These are phyloP conservation scores for Mariannaea elegans DNA, from an alignment of 2,329 filamentous ascomycete genomes.

Conservation along the genomic window DNA sequence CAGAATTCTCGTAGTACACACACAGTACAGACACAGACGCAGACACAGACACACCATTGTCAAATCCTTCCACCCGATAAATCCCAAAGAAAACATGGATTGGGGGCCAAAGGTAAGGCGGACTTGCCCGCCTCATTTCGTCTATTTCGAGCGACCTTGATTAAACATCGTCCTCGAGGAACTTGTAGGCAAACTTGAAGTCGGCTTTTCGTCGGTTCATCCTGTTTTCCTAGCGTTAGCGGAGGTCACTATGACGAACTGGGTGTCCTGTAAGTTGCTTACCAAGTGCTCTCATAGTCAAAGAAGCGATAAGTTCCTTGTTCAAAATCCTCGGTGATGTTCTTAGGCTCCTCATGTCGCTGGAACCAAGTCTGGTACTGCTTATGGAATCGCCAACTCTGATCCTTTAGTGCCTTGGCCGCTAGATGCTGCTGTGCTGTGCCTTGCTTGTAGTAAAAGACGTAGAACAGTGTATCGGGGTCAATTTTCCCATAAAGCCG, in stretches of 20 bases:
- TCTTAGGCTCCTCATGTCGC: constrained; percentile 97
- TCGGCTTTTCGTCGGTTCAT: constrained; percentile 98
- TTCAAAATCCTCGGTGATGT: constrained; percentile 97
- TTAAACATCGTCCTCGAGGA: constrained; percentile 90
- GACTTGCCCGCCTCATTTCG: neutral
- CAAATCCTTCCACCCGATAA: neutral
- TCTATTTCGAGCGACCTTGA: neutral
- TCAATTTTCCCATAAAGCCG: constrained; percentile 89
- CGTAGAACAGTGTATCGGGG: constrained; percentile 96
- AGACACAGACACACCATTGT: constrained; percentile 2
- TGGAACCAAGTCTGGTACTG: constrained; percentile 99
- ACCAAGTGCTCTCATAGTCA: constrained; percentile 99
- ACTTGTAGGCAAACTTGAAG: constrained; percentile 98
- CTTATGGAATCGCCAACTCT: constrained; percentile 99
- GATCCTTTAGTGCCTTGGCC: constrained; percentile 95
- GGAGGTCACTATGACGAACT: neutral
- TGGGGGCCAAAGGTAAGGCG: neutral
- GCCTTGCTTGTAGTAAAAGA: constrained; percentile 98
- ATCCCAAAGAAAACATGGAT: neutral
- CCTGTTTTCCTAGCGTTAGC: constrained; percentile 62
- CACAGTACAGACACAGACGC: neutral
- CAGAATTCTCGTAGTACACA: neutral
- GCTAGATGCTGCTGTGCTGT: constrained; percentile 95
- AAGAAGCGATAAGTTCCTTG: constrained; percentile 99
- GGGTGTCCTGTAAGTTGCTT: constrained; percentile 50